phyloP scores from a whole-genome alignment of 306 rosid species.

The Lathyrus aphaca region DNA sequence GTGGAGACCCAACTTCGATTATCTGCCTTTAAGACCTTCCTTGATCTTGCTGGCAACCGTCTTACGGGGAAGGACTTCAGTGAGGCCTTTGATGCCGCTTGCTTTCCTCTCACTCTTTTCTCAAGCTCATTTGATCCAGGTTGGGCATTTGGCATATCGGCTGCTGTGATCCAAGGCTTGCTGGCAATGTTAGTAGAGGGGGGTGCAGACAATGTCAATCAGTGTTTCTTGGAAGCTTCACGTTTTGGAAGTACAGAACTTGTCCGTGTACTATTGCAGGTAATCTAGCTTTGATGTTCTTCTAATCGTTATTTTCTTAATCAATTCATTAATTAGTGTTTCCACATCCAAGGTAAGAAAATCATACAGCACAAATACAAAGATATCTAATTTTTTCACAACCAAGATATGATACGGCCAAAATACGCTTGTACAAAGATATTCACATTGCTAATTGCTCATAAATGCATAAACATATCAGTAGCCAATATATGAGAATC shows the following conservation, averaged over 20 bases:
- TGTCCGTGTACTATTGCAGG: conserved; percentile 86
- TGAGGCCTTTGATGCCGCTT: conserved; percentile 93
- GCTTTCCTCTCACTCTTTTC: conserved; percentile 90
- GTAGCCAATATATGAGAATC: background rate
- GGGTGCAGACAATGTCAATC: conserved; percentile 91
- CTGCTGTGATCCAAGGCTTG: conserved; percentile 79
- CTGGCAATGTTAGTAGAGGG: conserved; percentile 83
- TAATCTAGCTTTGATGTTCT: conserved; percentile 35
- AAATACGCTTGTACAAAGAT: background rate
- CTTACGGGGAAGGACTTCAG: conserved; percentile 91
- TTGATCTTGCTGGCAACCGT: conserved; percentile 86
- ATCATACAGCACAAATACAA: background rate
- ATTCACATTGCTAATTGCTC: background rate
- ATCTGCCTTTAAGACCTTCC: conserved; percentile 77
- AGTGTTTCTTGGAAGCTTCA: conserved; percentile 91
- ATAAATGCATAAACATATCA: background rate
- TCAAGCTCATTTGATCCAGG: conserved; percentile 84
- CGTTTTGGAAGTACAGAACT: conserved; percentile 93
- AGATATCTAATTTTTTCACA: background rate
- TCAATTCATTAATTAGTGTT: conserved; percentile 4
- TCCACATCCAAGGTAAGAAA: background rate
- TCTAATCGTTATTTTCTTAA: conserved; percentile 21
- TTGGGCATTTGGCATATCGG: conserved; percentile 82
- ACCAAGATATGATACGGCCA: too few species aligned
- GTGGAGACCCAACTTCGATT: conserved; percentile 80